A percentile compares a stretch with the other conserved stretches of the same genome.
Evolutionary conservation across 2,329 filamentous ascomycete genomes (phyloP).

Genomic region (Ophidiomyces ophidiicola): DNA sequence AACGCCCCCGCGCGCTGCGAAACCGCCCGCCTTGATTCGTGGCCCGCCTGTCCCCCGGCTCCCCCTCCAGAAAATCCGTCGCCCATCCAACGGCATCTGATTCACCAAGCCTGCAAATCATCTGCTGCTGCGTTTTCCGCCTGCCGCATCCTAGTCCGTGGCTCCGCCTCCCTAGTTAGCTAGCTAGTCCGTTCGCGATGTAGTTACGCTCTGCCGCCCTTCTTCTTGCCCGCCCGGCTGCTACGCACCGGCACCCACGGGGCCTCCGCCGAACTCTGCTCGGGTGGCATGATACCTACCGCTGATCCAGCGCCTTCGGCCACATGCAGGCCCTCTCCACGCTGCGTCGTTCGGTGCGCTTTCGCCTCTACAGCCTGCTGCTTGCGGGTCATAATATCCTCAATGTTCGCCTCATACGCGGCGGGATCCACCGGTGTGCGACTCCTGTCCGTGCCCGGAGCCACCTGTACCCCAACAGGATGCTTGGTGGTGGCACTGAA

Average conservation of each 20-base stretch:
- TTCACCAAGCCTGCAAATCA: not conserved
- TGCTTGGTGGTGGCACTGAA: conserved; percentile 7
- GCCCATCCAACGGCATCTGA: not conserved
- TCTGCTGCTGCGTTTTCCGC: not conserved
- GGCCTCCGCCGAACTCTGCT: not conserved
- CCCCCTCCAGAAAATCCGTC: not conserved
- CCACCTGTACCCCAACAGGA: not conserved
- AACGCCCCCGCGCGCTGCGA: no score
- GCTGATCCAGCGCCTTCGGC: not conserved
- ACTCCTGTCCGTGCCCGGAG: not conserved
- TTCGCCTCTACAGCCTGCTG: conserved; percentile 3
- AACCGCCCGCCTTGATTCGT: no score
- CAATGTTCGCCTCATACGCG: conserved; percentile 7
- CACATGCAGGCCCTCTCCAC: not conserved
- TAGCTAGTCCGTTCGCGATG: not conserved
- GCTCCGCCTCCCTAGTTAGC: not conserved
- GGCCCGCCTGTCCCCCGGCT: no score
- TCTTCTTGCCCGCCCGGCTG: not conserved
- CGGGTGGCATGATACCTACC: not conserved
- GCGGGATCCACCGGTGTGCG: not conserved
- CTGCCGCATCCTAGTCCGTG: not conserved
- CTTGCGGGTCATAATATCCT: conserved; percentile 7
- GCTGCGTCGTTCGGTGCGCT: not conserved
- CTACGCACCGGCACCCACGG: conserved; percentile 1
- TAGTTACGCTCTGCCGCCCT: not conserved